These are phyloP conservation scores for Epithele typhae DNA, from an alignment of 768 basidiomycete species.

Conservation along the genomic window DNA sequence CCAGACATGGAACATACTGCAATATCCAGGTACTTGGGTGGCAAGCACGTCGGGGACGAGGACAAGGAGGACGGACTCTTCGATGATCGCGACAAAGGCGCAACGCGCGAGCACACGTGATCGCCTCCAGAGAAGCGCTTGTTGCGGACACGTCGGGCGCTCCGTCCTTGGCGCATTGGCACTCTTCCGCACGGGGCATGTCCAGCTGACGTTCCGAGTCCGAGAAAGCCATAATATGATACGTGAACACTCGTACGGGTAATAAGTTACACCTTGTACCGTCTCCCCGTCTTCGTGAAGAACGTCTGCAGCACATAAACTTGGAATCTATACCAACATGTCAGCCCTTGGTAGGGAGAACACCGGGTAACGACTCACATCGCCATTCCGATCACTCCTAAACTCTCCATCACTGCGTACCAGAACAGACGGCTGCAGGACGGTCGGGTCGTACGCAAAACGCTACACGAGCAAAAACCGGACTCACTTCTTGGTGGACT, in stretches of 20 bases:
- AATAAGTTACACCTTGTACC: conserved; percentile 72
- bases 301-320: conserved; percentile 93
- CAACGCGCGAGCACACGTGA: neutral
- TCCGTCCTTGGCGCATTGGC: too few relatives aligned
- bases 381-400: conserved; percentile 82
- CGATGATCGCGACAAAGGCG: too few relatives aligned
- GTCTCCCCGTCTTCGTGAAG: conserved; percentile 90
- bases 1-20: too few relatives aligned
- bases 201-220: too few relatives aligned
- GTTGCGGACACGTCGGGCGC: too few relatives aligned
- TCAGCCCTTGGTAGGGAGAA: neutral
- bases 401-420: conserved; percentile 82
- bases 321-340: conserved; percentile 61
- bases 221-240: neutral
- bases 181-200: too few relatives aligned
- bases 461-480: neutral
- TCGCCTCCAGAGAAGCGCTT: neutral
- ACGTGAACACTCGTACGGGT: conserved; percentile 12
- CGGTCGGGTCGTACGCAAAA: neutral
- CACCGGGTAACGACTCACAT: conserved; percentile 53
- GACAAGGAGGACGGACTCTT: too few relatives aligned
- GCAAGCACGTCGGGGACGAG: too few relatives aligned
- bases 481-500: conserved; percentile 79
- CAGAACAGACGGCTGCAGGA: conserved; percentile 77
- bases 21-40: too few relatives aligned